phyloP scores from a whole-genome alignment of 768 basidiomycete genomes.

The Exsudoporus frostii region DNA sequence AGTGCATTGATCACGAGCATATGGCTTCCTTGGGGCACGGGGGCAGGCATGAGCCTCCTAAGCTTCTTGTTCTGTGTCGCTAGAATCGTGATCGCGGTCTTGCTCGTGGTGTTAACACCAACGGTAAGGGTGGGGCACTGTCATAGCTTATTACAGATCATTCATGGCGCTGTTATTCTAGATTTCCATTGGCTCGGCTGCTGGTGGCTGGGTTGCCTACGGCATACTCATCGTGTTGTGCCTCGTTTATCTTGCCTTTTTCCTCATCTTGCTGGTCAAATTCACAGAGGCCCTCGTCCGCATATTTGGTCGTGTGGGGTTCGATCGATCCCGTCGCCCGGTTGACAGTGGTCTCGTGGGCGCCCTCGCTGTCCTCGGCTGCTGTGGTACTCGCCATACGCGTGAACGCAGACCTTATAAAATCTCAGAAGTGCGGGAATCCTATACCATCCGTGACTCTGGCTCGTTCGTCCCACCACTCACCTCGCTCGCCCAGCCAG shows the following conservation, averaged over 20 bases:
- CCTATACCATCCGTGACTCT: slow-evolving; percentile 35
- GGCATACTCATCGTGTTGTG: slow-evolving; percentile 82
- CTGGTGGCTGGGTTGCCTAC: slow-evolving; percentile 92
- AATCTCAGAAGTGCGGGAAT: slow-evolving; percentile 26
- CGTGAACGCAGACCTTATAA: slow-evolving; percentile 25
- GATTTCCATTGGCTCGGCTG: slow-evolving; percentile 80
- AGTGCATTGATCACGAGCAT: slow-evolving; percentile 87
- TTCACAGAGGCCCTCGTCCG: slow-evolving; percentile 80
- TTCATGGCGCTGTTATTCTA: slow-evolving; percentile 31
- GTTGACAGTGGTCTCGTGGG: slow-evolving; percentile 88
- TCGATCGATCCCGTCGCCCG: slow-evolving; percentile 77
- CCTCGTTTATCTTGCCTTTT: slow-evolving; percentile 80
- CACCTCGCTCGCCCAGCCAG: slow-evolving; percentile 28
- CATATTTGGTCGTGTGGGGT: slow-evolving; percentile 71
- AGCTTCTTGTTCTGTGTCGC: slow-evolving; percentile 92
- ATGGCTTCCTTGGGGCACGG: slow-evolving; percentile 96
- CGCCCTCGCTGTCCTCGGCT: slow-evolving; percentile 68
- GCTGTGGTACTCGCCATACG: slow-evolving; percentile 51
- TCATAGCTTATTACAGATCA: not conserved
- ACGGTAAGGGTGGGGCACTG: slow-evolving; percentile 52
- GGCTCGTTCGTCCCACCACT: slow-evolving; percentile 50
- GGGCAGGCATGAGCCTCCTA: slow-evolving; percentile 94
- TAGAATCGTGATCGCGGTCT: slow-evolving; percentile 83
- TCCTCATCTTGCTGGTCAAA: slow-evolving; percentile 82
- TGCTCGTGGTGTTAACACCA: slow-evolving; percentile 87